A percentile compares a stretch with the other conserved stretches of the same genome.
phyloP scores from a whole-genome alignment of 1,284 basidiomycete genomes.

The Rhodofomes roseus region DNA sequence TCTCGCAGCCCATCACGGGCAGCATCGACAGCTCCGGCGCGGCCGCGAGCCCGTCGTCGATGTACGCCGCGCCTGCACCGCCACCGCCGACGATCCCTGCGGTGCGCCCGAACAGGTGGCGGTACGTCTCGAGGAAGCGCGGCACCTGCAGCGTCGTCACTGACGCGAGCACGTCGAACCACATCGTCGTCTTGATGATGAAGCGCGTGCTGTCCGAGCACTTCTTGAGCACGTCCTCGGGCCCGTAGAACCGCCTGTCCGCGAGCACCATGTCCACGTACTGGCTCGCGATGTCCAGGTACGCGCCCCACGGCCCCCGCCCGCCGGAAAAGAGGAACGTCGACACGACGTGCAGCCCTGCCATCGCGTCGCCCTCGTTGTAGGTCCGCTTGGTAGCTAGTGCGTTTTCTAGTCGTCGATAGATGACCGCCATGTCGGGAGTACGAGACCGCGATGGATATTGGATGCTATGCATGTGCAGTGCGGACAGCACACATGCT shows the following conservation, averaged over 20 bases:
- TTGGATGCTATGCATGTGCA: slow-evolving; percentile 39
- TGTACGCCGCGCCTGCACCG: slow-evolving; percentile 25
- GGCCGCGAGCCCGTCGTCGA: slow-evolving; percentile 25
- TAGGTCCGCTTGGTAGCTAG: slow-evolving; percentile 23
- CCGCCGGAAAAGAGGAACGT: slow-evolving; percentile 74
- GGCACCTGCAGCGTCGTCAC: slow-evolving; percentile 61
- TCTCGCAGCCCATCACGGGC: slow-evolving; percentile 82
- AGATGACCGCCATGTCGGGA: slow-evolving; percentile 19
- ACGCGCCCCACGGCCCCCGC: slow-evolving; percentile 60
- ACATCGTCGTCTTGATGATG: slow-evolving; percentile 77
- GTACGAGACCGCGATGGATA: slow-evolving; percentile 18
- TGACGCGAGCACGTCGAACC: slow-evolving; percentile 81
- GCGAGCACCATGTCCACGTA: slow-evolving; percentile 50
- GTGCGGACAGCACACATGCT: slow-evolving; percentile 51
- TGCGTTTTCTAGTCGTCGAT: slow-evolving; percentile 32
- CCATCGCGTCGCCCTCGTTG: slow-evolving; percentile 68
- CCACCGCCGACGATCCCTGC: slow-evolving; percentile 15
- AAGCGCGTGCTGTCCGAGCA: slow-evolving; percentile 52
- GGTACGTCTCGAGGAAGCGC: slow-evolving; percentile 53
- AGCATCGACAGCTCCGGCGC: slow-evolving; percentile 58
- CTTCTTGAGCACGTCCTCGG: slow-evolving; percentile 42
- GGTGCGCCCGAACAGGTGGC: slow-evolving; percentile 47
- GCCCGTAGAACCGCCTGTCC: slow-evolving; percentile 30
- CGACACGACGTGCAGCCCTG: slow-evolving; percentile 69
- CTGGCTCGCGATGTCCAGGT: slow-evolving; percentile 52